Evolutionary conservation across 1,139 yeast genomes (phyloP), one percentile per base, ranked within the genome.

Genomic region (Protomyces gravidus): DNA sequence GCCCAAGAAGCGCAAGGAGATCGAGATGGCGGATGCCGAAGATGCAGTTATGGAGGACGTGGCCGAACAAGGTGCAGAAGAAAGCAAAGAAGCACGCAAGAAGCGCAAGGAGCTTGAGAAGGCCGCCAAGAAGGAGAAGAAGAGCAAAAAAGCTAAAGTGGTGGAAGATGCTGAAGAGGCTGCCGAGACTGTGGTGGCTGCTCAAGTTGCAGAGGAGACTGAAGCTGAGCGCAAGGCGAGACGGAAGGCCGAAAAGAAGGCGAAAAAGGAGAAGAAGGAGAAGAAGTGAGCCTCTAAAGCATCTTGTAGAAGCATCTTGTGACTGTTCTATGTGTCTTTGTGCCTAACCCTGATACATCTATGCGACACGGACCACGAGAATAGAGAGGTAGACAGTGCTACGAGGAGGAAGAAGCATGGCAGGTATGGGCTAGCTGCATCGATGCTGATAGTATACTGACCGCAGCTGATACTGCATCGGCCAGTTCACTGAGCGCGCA

Each of bases 1-100:
- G 62, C 58, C 60, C 30, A 63, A 64, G 61, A 67, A 69, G 66
- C 66, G 74, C 66, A 61, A 67, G 64, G 68, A 68, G 15, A 63
- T 63, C 50, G 68, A 66, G 46, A 65, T 60, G 36, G 68, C 59
- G 26, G 69, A 65, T 21, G 66, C 66, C 13, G 69, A 65, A 23
- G 69, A 62, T 25, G 65, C 64, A n/a, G 67, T 63, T 46, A 47
- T 50, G 49, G 63, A 32, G 4, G 63, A 58, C 28, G 68, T 62
- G 48, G 64, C 63, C 26, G 68, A 65, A 46, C 69, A 67, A 28
- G 71, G 64, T 78, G 76, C 62, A 62, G 79, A 46, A 78, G 78
- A 2, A 68, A 66, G 46, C 65, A 64, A 68, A 63, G 72, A 73
- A 68, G 71, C 71, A 70, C 68, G 65, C 28, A 68, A 68, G 68